Evolutionary conservation across 1,139 yeast species (phyloP), one percentile per base, ranked within the genome.

Genomic region (Nakaseomyces kungkrabaensis): DNA sequence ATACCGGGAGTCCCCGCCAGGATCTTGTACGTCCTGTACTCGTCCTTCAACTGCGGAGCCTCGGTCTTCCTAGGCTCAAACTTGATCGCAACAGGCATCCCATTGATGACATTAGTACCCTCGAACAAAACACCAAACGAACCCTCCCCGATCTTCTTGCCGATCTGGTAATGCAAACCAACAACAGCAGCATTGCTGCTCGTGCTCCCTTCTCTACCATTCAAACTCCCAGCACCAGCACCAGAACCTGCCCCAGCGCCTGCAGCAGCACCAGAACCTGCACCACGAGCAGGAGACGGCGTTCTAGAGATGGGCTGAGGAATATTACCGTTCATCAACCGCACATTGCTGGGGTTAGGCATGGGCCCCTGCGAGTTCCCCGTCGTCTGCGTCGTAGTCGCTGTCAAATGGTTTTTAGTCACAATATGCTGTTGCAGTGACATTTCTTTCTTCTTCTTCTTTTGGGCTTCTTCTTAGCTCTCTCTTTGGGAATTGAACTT

Each of bases 81-180:
- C 67, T 82, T 83, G 62, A 83, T 82, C 43, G 86, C 89, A 38
- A 83, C 89, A 13, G 82, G 82, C 25, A 78, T 79, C 41, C 82
- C 82, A 62, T 82, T 82, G 59, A 82, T 75, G 56, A 83, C 73
- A 62, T 83, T 83, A 41, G 81, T 76, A 54, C 90, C 90, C 69
- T 83, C 90, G 61, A 83, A 83, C 50, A 83, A 79, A 45, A 82
- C 85, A 48, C 90, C 90, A 67, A 83, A 83, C 3, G 88, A 82
- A 13, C 90, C 90, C 65, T 82, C 90, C 50, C 90, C 90, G 46
- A 83, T 82, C 66, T 82, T 83, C 66, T 82, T 82, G 42, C 89
- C 89, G 48, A 82, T 81, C 59, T 81, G 79, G 67, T 82, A 83
- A 66, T 83, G 89, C 56, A 82, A 74, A 1, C 89, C 90, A 47